These are phyloP conservation scores for Pleurotus tuoliensis DNA, from an alignment of 768 basidiomycete species.

Conservation along the genomic window DNA sequence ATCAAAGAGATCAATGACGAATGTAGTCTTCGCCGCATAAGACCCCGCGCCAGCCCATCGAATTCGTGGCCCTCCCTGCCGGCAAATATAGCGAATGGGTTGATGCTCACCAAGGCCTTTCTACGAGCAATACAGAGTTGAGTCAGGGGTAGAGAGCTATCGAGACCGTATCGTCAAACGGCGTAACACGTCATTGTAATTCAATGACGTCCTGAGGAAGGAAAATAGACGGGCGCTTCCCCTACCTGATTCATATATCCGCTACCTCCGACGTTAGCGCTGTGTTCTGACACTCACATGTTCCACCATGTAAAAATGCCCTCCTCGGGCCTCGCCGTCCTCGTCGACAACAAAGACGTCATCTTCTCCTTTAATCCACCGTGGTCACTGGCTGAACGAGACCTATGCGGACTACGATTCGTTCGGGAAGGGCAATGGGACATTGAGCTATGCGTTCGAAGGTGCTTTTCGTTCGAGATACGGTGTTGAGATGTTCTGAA, in stretches of 20 bases:
- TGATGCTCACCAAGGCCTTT: neutral
- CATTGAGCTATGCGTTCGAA: neutral
- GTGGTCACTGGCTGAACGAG: no score
- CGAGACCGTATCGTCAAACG: no score
- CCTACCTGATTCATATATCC: no score
- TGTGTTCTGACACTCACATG: neutral
- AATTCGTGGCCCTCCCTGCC: neutral
- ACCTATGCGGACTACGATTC: neutral
- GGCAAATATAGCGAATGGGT: neutral
- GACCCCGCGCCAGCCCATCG: neutral
- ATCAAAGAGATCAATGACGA: neutral
- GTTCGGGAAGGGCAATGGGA: neutral
- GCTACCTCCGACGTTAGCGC: neutral
- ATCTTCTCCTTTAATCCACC: neutral
- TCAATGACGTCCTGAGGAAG: no score
- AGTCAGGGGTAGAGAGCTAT: no score
- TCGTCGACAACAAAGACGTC: neutral
- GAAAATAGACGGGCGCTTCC: no score
- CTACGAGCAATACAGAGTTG: neutral
- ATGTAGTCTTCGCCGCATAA: neutral
- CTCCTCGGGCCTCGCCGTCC: neutral
- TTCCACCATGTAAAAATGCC: slow-evolving; percentile 3
- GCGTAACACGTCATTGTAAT: no score
- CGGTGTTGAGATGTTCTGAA: neutral
- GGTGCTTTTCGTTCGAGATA: neutral